Base-by-base conservation (phyloP, 768 basidiomycete species). In the Suillus hirtellus region DNA sequence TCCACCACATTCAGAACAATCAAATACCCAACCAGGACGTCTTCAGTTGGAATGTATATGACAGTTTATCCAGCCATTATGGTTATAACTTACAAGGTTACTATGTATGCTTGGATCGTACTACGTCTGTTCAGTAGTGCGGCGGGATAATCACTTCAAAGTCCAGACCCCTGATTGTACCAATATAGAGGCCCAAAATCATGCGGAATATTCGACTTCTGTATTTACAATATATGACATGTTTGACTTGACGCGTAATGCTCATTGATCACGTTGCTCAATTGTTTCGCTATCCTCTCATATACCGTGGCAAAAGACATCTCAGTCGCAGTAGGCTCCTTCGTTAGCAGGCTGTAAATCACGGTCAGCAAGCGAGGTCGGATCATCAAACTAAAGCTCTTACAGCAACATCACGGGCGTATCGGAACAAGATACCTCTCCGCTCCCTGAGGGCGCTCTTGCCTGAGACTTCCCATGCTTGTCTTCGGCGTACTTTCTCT, bases 341-440 rank as follows among this genome's bases (percentile, higher is more conserved):
- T 87, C 77, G 70, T 82, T 92, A 54, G 93, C 93, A 62, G 92
- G 89, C 93, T 94, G 68, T 31, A 43, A 64, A 59, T 66, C 44
- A 50, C 27, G 35, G 24, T 42, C 19, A 58, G 40, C 17, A 42
- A 9, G 21, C 9, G 5, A 42, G 15, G 38, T 12, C 1, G 3
- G 24, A 55, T 43, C n/a, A 55, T 58, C 24, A 59, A 38, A n/a
- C 55, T 19, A 67, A 52, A 60, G n/a, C 31, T 80, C 92, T 83
- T 71, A 93, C 93, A 61, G 89, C 89, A 59, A 94, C 93, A 73
- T 94, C 92, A 67, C 92, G 79, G 14, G 92, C 92, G 74, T 95
- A 96, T 72, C 90, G 83, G 71, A 85, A 82, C 65, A 96, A 77
- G 34, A 95, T 79, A 17, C 93, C 93, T 46, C 93, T 80, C 73